A percentile compares a stretch with the other conserved stretches of the same genome.
Evolutionary conservation across 768 basidiomycete species (phyloP).

Genomic region (Mycena alexandri): DNA sequence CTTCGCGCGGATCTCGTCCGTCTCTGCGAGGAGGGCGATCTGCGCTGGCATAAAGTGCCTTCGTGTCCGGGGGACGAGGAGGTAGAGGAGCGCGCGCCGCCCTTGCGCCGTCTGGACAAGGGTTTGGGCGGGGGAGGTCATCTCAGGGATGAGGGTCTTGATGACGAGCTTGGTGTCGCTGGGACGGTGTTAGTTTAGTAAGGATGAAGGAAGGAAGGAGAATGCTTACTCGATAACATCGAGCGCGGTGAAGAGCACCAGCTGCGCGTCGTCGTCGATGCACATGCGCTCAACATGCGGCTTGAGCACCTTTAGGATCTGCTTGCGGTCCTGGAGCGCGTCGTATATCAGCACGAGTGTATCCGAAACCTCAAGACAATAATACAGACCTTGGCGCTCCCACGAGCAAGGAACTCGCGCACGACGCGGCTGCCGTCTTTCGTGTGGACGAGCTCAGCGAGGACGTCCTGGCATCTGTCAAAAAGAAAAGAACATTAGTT

Average conservation of each 20-base stretch:
- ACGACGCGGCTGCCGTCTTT: conserved; percentile 90
- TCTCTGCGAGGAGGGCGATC: conserved; percentile 78
- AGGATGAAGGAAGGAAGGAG: neutral
- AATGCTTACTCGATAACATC: conserved; percentile 87
- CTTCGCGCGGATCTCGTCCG: conserved; percentile 71
- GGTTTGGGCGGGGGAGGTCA: conserved; percentile 68
- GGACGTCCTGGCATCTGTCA: conserved; percentile 80
- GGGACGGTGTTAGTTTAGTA: conserved; percentile 23
- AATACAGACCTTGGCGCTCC: conserved; percentile 79
- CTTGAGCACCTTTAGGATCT: conserved; percentile 89
- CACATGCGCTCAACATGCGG: conserved; percentile 93
- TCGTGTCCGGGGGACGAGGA: conserved; percentile 84
- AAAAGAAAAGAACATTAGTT: conserved; percentile 3
- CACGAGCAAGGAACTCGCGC: conserved; percentile 86
- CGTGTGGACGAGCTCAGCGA: conserved; percentile 95
- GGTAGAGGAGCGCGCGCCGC: conserved; percentile 85
- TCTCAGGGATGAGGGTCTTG: conserved; percentile 82
- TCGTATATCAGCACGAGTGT: neutral
- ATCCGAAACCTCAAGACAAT: neutral
- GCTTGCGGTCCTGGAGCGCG: conserved; percentile 81
- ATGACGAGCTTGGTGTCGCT: conserved; percentile 93
- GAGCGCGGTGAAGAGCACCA: conserved; percentile 90
- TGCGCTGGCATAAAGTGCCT: conserved; percentile 91
- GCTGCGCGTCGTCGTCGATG: conserved; percentile 89
- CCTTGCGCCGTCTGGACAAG: conserved; percentile 78